A percentile compares a stretch with the other conserved stretches of the same genome.
These are phyloP conservation scores for Ustilago esculenta DNA, from an alignment of 1,284 basidiomycete genomes.

Conservation along the genomic window DNA sequence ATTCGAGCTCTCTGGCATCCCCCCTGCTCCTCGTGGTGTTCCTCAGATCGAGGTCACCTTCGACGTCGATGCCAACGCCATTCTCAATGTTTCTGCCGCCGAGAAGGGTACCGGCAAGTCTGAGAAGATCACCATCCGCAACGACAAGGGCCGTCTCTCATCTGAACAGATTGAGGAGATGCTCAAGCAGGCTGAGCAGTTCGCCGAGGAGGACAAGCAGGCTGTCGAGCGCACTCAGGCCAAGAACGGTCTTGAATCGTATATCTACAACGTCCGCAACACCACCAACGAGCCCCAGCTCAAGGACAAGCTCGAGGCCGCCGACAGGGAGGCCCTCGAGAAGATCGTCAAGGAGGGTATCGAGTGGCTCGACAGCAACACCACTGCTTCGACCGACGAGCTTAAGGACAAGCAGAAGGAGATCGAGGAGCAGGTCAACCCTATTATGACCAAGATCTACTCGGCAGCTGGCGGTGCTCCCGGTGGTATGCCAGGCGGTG, in stretches of 20 bases:
- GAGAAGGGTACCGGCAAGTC: slow-evolving; percentile 99
- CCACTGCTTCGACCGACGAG: slow-evolving; percentile 94
- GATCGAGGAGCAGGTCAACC: slow-evolving; percentile 87
- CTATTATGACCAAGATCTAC: slow-evolving; percentile 94
- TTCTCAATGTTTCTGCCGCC: slow-evolving; percentile 92
- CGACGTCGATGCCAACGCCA: slow-evolving; percentile 98
- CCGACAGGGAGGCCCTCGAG: slow-evolving; percentile 88
- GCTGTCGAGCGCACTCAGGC: slow-evolving; percentile 77
- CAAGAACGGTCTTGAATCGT: slow-evolving; percentile 85
- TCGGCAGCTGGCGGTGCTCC: slow-evolving; percentile 71
- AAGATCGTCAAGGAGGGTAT: slow-evolving; percentile 85
- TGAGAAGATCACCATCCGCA: slow-evolving; percentile 92
- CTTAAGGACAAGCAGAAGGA: slow-evolving; percentile 96
- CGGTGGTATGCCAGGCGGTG: slow-evolving; percentile 73
- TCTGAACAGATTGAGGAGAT: slow-evolving; percentile 99
- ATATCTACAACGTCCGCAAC: slow-evolving; percentile 95
- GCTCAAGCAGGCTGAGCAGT: slow-evolving; percentile 73
- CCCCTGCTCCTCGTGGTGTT: slow-evolving; percentile 96
- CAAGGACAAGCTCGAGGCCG: slow-evolving; percentile 82
- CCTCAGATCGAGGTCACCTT: slow-evolving; percentile 98
- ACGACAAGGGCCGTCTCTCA: slow-evolving; percentile 96
- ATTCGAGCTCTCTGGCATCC: slow-evolving; percentile 97
- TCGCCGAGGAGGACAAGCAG: slow-evolving; percentile 76
- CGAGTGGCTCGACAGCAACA: slow-evolving; percentile 85
- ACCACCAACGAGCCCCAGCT: slow-evolving; percentile 68